phyloP scores from a whole-genome alignment of 768 basidiomycete species.

The Leucocoprinus leucothites region DNA sequence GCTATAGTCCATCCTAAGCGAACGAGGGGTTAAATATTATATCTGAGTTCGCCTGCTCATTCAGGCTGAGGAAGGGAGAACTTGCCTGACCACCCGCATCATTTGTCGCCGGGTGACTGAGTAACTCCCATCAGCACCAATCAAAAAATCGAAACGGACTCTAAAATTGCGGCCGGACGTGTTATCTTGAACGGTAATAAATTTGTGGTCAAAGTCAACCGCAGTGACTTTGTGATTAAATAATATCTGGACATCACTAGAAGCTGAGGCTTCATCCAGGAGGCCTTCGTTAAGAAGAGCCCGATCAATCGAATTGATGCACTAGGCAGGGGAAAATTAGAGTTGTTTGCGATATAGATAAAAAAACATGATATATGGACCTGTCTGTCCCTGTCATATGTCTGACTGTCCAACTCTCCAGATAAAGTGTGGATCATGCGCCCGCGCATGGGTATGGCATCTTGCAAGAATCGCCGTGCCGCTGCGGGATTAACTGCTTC shows the following conservation, averaged over 20 bases:
- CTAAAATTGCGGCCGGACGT: conserved; percentile 38
- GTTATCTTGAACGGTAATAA: conserved; percentile 49
- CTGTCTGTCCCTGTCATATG: conserved; percentile 87
- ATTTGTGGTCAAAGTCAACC: conserved; percentile 70
- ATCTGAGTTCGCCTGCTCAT: neutral
- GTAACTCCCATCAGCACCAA: conserved; percentile 95
- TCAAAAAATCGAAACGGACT: conserved; percentile 70
- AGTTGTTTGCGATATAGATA: conserved; percentile 13
- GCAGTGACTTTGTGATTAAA: conserved; percentile 81
- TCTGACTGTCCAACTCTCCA: conserved; percentile 76
- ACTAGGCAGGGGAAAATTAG: conserved; percentile 44
- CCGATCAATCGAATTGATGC: conserved; percentile 92
- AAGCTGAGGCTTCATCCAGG: conserved; percentile 68
- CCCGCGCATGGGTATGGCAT: conserved; percentile 91
- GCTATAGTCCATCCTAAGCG: conserved; percentile 84
- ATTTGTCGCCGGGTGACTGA: conserved; percentile 88
- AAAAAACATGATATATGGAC: conserved; percentile 38
- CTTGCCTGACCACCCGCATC: conserved; percentile 91
- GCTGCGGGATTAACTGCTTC: conserved; percentile 71
- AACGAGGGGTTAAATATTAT: conserved; percentile 6
- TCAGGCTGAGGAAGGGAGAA: neutral
- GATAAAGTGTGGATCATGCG: conserved; percentile 87
- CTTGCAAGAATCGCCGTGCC: conserved; percentile 67
- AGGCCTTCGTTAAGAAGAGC: conserved; percentile 82
- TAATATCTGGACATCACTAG: conserved; percentile 60